These are phyloP conservation scores for Pythium rhizo-oryzae DNA, from an alignment of 352 stramenopile species.

Conservation along the genomic window DNA sequence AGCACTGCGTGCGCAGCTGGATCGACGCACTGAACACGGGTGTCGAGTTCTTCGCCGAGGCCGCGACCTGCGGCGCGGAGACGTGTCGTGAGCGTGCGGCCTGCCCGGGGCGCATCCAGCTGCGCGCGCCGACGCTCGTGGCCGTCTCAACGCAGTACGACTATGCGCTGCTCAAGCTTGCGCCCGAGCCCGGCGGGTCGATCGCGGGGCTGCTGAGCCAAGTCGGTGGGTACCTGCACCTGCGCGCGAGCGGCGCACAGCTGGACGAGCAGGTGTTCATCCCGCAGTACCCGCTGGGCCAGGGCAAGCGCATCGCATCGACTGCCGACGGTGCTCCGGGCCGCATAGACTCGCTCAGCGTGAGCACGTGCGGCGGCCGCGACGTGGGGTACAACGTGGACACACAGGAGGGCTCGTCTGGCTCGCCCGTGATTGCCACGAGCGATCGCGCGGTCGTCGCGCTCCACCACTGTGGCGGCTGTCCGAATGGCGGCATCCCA, in stretches of 20 bases:
- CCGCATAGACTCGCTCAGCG: slow-evolving; percentile 36
- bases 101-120: slow-evolving; percentile 45
- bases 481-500: slow-evolving; percentile 66
- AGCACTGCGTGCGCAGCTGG: slow-evolving; percentile 69
- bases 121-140: slow-evolving; percentile 41
- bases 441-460: slow-evolving; percentile 70
- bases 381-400: slow-evolving; percentile 79
- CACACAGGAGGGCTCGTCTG: slow-evolving; percentile 72
- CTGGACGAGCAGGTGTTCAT: slow-evolving; percentile 49
- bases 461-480: slow-evolving; percentile 78
- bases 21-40: slow-evolving; percentile 71
- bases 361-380: slow-evolving; percentile 45
- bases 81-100: slow-evolving; percentile 38
- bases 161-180: slow-evolving; percentile 50
- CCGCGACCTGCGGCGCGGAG: slow-evolving; percentile 38
- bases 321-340: slow-evolving; percentile 30
- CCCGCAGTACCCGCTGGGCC: slow-evolving; percentile 42
- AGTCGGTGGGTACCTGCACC: slow-evolving; percentile 40
- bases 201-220: slow-evolving; percentile 42
- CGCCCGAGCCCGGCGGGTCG: slow-evolving; percentile 9
- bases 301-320: slow-evolving; percentile 43
- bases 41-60: slow-evolving; percentile 71
- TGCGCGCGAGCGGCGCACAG: slow-evolving; percentile 35
- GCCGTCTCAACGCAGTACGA: slow-evolving; percentile 43
- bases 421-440: slow-evolving; percentile 57